Evolutionary conservation across 345 rosid species (phyloP).

Genomic region (Linum trigynum): DNA sequence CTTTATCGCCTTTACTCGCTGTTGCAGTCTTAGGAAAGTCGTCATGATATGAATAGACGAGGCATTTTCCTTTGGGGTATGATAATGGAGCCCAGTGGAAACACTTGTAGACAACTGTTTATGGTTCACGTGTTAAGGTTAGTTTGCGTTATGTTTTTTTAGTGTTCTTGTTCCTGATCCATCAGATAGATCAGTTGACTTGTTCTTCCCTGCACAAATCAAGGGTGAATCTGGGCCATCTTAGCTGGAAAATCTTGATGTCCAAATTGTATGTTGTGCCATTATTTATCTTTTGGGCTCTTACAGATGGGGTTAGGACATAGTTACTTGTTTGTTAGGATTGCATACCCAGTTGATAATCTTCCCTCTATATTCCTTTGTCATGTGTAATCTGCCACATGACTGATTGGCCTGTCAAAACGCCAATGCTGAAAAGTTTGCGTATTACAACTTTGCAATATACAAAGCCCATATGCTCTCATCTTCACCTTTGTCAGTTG

Average conservation of each 20-base stretch:
- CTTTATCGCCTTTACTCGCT: conserved; percentile 4
- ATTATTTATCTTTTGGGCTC: neutral
- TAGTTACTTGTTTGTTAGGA: neutral
- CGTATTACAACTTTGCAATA: neutral
- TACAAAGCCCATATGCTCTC: too few relatives aligned
- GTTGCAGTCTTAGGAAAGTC: neutral
- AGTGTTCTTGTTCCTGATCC: neutral
- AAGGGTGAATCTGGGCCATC: neutral
- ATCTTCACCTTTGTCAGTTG: too few relatives aligned
- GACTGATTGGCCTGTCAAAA: neutral
- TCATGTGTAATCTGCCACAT: neutral
- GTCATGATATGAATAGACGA: neutral
- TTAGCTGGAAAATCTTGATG: neutral
- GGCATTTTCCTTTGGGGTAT: neutral
- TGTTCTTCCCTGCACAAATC: neutral
- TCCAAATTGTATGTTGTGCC: neutral
- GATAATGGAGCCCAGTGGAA: neutral
- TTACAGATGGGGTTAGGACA: neutral
- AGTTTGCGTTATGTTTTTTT: too few relatives aligned
- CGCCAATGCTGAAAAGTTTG: neutral
- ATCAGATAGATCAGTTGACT: neutral
- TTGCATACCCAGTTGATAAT: neutral
- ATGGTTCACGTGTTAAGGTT: too few relatives aligned
- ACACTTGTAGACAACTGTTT: neutral
- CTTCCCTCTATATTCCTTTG: neutral